Evolutionary conservation across 208 protist species (phyloP).

Genomic region (Porcisia deanei): DNA sequence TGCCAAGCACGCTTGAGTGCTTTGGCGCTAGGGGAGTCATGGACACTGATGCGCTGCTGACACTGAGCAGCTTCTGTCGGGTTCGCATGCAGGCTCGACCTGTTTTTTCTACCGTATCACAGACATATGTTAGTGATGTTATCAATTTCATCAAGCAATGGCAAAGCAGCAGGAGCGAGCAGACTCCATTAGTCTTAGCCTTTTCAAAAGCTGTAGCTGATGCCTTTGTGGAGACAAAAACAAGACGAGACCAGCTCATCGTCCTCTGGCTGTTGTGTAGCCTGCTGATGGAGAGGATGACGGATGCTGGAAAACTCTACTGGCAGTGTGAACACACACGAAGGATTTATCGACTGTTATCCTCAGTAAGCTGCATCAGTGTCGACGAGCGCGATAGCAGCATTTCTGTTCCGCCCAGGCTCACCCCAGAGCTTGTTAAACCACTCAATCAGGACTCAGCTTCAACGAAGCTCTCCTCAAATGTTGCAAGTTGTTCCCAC

Average conservation of each 20-base stretch:
- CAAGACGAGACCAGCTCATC: neutral
- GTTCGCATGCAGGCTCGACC: conserved; percentile 9
- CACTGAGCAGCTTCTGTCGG: conserved; percentile 10
- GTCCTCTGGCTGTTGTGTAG: conserved; percentile 3
- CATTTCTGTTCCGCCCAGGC: neutral
- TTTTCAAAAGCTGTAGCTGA: neutral
- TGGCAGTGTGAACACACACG: conserved; percentile 2
- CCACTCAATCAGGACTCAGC: neutral
- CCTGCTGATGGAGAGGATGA: neutral
- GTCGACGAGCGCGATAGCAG: neutral
- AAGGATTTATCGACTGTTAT: neutral
- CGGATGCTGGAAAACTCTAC: conserved; percentile 1
- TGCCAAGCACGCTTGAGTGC: neutral
- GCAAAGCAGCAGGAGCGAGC: neutral
- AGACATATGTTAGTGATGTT: neutral
- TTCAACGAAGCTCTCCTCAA: neutral
- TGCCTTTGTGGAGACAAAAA: neutral
- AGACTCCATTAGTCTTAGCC: neutral
- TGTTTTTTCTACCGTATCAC: neutral
- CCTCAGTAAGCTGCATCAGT: neutral
- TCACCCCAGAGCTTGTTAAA: neutral
- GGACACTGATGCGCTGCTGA: conserved; percentile 2
- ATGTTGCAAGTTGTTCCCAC: neutral
- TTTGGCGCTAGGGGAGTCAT: neutral
- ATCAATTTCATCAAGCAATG: neutral